These are phyloP conservation scores for Ganoderma boninense DNA, from an alignment of 1,284 basidiomycete species.

Conservation along the genomic window DNA sequence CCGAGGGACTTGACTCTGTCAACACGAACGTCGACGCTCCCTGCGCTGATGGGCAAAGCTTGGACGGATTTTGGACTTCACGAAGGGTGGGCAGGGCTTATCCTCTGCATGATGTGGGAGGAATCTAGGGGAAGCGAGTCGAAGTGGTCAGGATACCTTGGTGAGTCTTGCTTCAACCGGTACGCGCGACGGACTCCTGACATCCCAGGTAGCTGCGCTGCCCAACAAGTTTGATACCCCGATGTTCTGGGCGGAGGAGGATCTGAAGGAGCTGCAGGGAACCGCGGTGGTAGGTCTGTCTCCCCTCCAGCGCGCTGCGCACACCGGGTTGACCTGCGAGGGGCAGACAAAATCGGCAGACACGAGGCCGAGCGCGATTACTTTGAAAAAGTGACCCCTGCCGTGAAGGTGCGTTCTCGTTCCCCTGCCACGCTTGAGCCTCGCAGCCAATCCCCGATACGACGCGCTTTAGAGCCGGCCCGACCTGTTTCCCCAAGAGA, in stretches of 20 bases:
- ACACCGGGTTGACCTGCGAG: not conserved
- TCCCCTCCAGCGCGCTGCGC: conserved; percentile 9
- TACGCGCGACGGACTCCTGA: not conserved
- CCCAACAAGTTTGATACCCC: conserved; percentile 87
- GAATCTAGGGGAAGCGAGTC: conserved; percentile 64
- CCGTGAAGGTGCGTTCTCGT: conserved; percentile 61
- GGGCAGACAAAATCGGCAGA: conserved; percentile 87
- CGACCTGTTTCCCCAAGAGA: conserved; percentile 70
- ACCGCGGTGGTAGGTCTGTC: conserved; percentile 87
- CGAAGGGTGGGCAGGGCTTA: conserved; percentile 87
- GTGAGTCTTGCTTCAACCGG: conserved; percentile 48
- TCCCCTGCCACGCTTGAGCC: not conserved
- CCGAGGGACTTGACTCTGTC: conserved; percentile 85
- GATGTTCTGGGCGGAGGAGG: conserved; percentile 91
- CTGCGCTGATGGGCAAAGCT: conserved; percentile 62
- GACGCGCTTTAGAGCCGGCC: conserved; percentile 61
- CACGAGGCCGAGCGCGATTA: conserved; percentile 87
- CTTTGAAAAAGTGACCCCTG: conserved; percentile 67
- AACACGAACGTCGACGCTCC: conserved; percentile 77
- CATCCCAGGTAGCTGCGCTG: conserved; percentile 56
- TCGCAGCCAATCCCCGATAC: conserved; percentile 7
- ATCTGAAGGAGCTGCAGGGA: conserved; percentile 82
- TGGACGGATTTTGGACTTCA: conserved; percentile 72
- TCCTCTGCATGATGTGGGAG: conserved; percentile 97
- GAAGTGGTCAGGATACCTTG: conserved; percentile 75